Evolutionary conservation across 768 basidiomycete genomes (phyloP), one percentile per base, ranked within the genome.

Genomic region (Hortiboletus campestris): DNA sequence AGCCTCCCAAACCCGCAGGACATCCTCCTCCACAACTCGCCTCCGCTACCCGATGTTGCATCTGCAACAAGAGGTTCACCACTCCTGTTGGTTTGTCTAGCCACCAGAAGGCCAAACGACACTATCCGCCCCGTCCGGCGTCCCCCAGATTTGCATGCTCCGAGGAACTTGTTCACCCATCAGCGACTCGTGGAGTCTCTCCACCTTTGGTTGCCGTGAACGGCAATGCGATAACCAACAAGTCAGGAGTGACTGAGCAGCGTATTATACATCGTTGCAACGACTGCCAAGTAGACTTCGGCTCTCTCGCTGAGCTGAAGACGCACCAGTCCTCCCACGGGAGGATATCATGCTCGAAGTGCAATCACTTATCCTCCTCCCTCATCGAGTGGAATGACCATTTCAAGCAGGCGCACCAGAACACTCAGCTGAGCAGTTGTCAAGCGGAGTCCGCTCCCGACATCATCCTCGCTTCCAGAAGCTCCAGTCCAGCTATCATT

Each of bases 341-440:
- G 35, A 57, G 51, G 47, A 49, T 70, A 45, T 3, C 66, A 16
- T 69, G 68, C 46, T 68, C 66, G 10, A 68, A 66, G 42, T 69
- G 68, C 53, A 44, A 19, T 41, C n/a, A 55, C 45, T 12, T 55
- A 4, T 69, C 39, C 17, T 47, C 62, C 41, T 64, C 68, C 25
- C 63, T 69, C 29, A 0, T 62, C 14, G 68, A 69, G 38, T 70
- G 68, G 68, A 70, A 70, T 32, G 17, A 50, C 29, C 68, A 69
- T 41, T 67, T 68, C 53, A 66, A 64, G 41, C 45, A 45, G 42
- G 56, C 44, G 28, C 68, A 70, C 22, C 53, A 54, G 28, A 55
- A 39, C 8, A 4, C 49, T 46, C 56, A 53, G 25, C 44, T 35
- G 5, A 45, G 40, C 36, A 28, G 10, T 38, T 51, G n/a, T 49